Evolutionary conservation across 805 yeast species (phyloP).

Genomic region (Metschnikowia arizonensis): DNA sequence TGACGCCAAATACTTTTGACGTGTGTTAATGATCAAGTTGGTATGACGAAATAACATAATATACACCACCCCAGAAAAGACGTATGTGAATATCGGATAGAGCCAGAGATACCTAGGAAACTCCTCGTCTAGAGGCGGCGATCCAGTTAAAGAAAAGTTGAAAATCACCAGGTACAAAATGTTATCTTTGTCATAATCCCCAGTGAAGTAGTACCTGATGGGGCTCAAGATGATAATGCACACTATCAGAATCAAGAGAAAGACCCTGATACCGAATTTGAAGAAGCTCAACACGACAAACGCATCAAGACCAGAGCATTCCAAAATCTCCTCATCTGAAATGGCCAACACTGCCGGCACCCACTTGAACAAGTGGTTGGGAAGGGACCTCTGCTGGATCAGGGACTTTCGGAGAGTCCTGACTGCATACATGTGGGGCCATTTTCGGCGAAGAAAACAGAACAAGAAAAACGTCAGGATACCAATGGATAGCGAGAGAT

Average conservation of each 20-base stretch:
- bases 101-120: constrained; percentile 47
- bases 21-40: constrained; percentile 43
- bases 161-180: constrained; percentile 17
- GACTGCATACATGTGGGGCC: constrained; percentile 57
- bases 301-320: constrained; percentile 26
- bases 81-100: constrained; percentile 53
- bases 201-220: constrained; percentile 36
- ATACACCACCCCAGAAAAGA: constrained; percentile 47
- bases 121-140: constrained; percentile 30
- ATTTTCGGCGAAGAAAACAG: constrained; percentile 47
- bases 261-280: constrained; percentile 27
- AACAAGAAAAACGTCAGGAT: constrained; percentile 43
- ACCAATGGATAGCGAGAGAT: constrained; percentile 48
- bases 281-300: constrained; percentile 39
- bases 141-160: constrained; percentile 8
- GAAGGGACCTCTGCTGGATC: constrained; percentile 35
- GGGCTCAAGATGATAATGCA: constrained; percentile 36
- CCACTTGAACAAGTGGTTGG: constrained; percentile 30
- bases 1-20: constrained; percentile 56
- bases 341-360: constrained; percentile 23
- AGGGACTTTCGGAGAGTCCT: constrained; percentile 46
- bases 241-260: constrained; percentile 18
- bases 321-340: constrained; percentile 25
- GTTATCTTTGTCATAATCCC: constrained; percentile 41
- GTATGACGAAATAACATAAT: constrained; percentile 46